Percentiles rank a stretch among this genome's conserved stretches.
Evolutionary conservation across 2,329 filamentous ascomycete genomes (phyloP).

Genomic region (Chrysoporthe deuterocubensis): DNA sequence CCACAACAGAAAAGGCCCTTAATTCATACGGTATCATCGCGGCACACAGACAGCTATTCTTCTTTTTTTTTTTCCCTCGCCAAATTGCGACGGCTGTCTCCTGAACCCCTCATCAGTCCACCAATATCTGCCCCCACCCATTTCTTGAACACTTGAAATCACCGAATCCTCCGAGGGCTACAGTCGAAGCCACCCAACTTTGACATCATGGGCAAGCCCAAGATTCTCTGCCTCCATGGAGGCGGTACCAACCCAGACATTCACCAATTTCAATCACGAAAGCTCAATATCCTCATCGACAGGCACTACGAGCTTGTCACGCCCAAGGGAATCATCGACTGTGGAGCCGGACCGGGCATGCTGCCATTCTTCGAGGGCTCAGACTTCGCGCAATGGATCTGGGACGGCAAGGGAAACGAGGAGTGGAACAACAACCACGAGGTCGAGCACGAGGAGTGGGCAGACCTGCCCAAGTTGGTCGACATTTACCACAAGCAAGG

Average conservation of each 20-base stretch:
- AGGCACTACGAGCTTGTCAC: conserved; percentile 20
- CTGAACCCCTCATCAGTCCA: not conserved
- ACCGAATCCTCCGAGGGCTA: conserved; percentile 7
- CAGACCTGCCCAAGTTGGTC: conserved; percentile 73
- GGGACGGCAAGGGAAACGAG: conserved; percentile 24
- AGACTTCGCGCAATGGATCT: conserved; percentile 21
- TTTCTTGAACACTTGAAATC: not conserved
- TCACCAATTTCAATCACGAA: conserved; percentile 22
- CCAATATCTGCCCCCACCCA: not conserved
- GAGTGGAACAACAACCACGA: conserved; percentile 49
- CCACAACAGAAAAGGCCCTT: not conserved
- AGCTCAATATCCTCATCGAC: conserved; percentile 22
- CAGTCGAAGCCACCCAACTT: not conserved
- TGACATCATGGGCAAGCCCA: conserved; percentile 18
- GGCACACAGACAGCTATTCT: not conserved
- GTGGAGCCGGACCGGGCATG: conserved; percentile 21
- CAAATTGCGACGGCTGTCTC: not conserved
- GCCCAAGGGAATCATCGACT: conserved; percentile 21
- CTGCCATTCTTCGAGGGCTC: conserved; percentile 23
- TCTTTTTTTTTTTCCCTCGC: not conserved
- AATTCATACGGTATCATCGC: not conserved
- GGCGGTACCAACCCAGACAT: conserved; percentile 24
- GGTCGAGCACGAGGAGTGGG: conserved; percentile 71
- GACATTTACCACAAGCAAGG: conserved; percentile 54
- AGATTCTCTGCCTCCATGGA: conserved; percentile 22